A percentile compares a stretch with the other conserved stretches of the same genome.
These are phyloP conservation scores for Leccinellum albellum DNA, from an alignment of 768 basidiomycete species.

Conservation along the genomic window DNA sequence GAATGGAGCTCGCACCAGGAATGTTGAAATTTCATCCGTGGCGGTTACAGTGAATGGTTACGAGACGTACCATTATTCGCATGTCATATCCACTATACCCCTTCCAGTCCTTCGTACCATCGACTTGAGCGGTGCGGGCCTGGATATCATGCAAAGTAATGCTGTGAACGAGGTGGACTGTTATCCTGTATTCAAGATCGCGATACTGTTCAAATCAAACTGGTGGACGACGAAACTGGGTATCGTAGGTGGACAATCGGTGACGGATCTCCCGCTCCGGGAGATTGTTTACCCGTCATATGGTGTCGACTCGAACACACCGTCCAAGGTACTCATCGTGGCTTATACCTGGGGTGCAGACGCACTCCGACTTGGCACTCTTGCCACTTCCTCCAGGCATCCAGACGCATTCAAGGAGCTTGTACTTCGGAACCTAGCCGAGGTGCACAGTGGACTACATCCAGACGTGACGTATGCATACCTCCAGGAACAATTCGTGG, in stretches of 20 bases:
- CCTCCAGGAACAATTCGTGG: constrained; percentile 1
- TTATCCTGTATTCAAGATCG: not conserved
- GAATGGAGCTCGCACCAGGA: not conserved
- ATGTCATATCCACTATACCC: constrained; percentile 9
- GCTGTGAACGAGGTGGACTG: not conserved
- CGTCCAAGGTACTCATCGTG: constrained; percentile 10
- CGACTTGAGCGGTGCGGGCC: constrained; percentile 4
- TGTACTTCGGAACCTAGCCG: constrained; percentile 1
- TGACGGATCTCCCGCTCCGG: constrained; percentile 9
- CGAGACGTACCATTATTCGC: constrained; percentile 8
- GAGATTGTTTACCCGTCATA: constrained; percentile 7
- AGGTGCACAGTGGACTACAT: not conserved
- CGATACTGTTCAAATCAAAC: constrained; percentile 10
- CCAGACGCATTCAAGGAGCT: not conserved
- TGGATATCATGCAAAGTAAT: constrained; percentile 7
- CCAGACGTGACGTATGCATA: constrained; percentile 4
- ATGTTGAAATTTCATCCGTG: not conserved
- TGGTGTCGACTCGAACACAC: constrained; percentile 5
- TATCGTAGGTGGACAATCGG: constrained; percentile 8
- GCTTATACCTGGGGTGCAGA: not conserved
- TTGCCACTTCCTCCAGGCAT: not conserved
- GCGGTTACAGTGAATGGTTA: constrained; percentile 7
- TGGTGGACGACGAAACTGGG: constrained; percentile 13
- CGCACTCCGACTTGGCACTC: not conserved
- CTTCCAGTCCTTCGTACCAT: constrained; percentile 2